Evolutionary conservation across 2,329 filamentous ascomycete genomes (phyloP), one percentile per base, ranked within the genome.

Genomic region (Fusarium sp.): DNA sequence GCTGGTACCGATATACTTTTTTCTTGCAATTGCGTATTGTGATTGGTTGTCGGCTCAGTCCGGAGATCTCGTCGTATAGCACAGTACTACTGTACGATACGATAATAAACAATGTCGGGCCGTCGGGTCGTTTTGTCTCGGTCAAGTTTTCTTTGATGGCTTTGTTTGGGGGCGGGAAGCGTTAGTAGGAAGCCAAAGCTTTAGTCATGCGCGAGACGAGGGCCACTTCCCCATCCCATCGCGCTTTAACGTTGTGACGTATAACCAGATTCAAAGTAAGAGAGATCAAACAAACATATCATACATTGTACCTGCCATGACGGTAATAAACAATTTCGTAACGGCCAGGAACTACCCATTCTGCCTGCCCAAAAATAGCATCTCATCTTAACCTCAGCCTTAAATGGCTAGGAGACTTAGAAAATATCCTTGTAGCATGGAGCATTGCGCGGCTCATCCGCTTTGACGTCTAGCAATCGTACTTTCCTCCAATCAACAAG

Each of bases 291-390:
- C 10, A 21, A 47, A 19, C 10, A 21, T 19, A 40, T 14, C 17
- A 6, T 39, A 15, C 39, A 42, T 22, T 13, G 11, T 22, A 21
- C 21, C n/a, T 42, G 21, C n/a, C 45, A 21, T 19, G n/a, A 39
- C 5, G 15, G 26, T 26, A n/a, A 34, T 22, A 8, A 62, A 28
- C 31, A 24, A n/a, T 34, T 28, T 11, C 45, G 43, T 34, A 42
- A 26, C 34, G 47, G 22, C 47, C 59, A 34, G 45, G 45, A 46
- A 57, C 39, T 24, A 46, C 43, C 51, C 11, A 21, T 38, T 43
- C 43, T 51, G 54, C 42, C 46, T 33, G 53, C 26, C 65, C 51
- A 62, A 42, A 60, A 67, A 64, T 68, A 67, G 65, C 39, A 36
- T 22, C 14, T 31, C 17, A 9, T 31, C 19, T 44, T 10, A 43